Conservation (phyloP, 129 eudicot genomes). For the Gnaphalium uliginosum region DNA sequence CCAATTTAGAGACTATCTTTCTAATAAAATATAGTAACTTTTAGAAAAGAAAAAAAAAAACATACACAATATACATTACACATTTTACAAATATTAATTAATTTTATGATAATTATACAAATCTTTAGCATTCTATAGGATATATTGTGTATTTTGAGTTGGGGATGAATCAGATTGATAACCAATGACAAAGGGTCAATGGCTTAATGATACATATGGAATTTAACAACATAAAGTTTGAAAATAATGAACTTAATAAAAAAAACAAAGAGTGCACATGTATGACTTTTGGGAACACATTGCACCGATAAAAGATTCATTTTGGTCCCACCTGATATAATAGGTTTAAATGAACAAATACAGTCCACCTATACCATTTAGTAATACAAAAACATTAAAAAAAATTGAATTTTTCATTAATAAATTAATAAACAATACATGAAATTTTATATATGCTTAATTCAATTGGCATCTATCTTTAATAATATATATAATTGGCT, state of each 20-base stretch:
- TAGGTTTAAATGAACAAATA: neutral
- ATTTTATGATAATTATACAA: neutral
- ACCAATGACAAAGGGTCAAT: neutral
- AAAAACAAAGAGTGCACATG: neutral
- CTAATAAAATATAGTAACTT: no score
- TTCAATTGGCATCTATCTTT: no score
- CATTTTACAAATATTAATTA: no score
- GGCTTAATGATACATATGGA: neutral
- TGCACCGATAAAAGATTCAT: neutral
- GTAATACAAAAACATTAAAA: no score
- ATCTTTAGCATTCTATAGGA: neutral
- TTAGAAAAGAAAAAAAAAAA: no score
- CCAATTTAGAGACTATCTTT: no score
- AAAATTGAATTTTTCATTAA: no score
- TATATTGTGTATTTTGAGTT: no score
- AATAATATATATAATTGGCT: no score
- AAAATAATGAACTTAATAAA: neutral
- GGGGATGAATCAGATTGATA: neutral
- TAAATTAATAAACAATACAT: no score
- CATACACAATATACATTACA: no score
- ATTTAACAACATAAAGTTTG: neutral
- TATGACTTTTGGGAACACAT: neutral
- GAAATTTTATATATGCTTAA: no score
- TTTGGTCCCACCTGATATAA: neutral
- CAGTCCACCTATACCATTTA: neutral